Conservation (phyloP, 805 yeast genomes). For the Phaffomyces thermotolerans region DNA sequence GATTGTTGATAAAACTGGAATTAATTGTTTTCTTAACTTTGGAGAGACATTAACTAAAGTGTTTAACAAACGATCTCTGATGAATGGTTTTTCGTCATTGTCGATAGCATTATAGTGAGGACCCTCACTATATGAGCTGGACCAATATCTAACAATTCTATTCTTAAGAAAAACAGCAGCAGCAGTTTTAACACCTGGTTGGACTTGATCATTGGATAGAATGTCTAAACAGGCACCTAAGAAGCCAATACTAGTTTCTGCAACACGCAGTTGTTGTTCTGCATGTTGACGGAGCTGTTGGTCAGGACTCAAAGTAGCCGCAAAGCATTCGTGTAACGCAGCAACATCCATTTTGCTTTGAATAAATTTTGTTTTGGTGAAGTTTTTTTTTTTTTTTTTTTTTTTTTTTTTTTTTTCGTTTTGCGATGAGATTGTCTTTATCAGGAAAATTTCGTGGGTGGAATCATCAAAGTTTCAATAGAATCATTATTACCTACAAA, state of each 20-base stretch:
- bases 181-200: constrained; percentile 51
- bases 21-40: constrained; percentile 33
- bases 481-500: too few species aligned
- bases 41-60: constrained; percentile 48
- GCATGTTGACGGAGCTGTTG: constrained; percentile 56
- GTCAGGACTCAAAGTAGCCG: constrained; percentile 69
- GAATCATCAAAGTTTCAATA: too few species aligned
- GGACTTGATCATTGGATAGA: constrained; percentile 44
- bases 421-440: neutral
- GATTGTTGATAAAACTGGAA: constrained; percentile 48
- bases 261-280: constrained; percentile 55
- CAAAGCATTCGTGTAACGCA: constrained; percentile 65
- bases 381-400: neutral
- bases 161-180: constrained; percentile 84
- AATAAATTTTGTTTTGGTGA: neutral
- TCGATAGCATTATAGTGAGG: constrained; percentile 36
- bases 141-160: constrained; percentile 61
- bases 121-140: constrained; percentile 20
- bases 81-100: constrained; percentile 64
- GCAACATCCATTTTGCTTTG: constrained; percentile 52
- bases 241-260: constrained; percentile 61
- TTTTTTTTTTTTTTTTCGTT: neutral
- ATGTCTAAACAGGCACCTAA: constrained; percentile 78
- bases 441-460: constrained; percentile 1
- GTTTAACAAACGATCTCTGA: constrained; percentile 61